These are phyloP conservation scores for Corymbia maculata DNA, from an alignment of 345 rosid genomes.

Conservation along the genomic window DNA sequence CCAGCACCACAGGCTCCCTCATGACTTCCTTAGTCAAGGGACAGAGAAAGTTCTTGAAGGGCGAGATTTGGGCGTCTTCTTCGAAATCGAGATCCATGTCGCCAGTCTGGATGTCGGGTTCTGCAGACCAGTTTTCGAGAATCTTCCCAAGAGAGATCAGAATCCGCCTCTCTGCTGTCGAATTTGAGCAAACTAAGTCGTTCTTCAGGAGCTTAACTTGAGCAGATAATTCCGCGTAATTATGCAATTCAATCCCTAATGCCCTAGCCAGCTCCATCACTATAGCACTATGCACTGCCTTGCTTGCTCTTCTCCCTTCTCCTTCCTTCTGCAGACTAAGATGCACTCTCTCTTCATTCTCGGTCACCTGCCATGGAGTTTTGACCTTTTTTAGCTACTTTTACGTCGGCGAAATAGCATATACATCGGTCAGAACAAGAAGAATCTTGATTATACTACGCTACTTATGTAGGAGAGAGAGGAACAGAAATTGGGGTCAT, in stretches of 20 bases:
- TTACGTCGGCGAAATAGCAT: neutral
- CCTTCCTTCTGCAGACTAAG: conserved; percentile 26
- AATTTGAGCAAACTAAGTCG: conserved; percentile 6
- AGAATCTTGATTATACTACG: neutral
- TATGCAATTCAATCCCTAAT: conserved; percentile 17
- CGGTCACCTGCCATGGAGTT: conserved; percentile 15
- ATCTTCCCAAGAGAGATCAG: conserved; percentile 15
- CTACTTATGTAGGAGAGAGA: neutral
- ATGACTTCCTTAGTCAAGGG: conserved; percentile 37
- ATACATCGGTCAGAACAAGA: neutral
- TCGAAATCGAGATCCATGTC: conserved; percentile 5
- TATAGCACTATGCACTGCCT: conserved; percentile 30
- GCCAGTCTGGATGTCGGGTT: neutral
- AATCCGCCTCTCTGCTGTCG: conserved; percentile 8
- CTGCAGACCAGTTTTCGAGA: conserved; percentile 11
- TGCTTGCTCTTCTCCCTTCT: conserved; percentile 14
- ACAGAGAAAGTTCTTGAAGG: conserved; percentile 11
- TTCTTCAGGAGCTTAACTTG: conserved; percentile 20
- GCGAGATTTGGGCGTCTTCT: conserved; percentile 21
- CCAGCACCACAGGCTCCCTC: conserved; percentile 39
- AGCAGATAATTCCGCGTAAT: conserved; percentile 8
- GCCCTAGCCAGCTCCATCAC: conserved; percentile 36
- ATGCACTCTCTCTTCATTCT: conserved; percentile 29
- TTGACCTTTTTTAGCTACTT: neutral
- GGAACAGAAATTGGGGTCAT: neutral